Base-by-base conservation (phyloP, 1,139 yeast genomes). In the Lodderomyces elongisporus region DNA sequence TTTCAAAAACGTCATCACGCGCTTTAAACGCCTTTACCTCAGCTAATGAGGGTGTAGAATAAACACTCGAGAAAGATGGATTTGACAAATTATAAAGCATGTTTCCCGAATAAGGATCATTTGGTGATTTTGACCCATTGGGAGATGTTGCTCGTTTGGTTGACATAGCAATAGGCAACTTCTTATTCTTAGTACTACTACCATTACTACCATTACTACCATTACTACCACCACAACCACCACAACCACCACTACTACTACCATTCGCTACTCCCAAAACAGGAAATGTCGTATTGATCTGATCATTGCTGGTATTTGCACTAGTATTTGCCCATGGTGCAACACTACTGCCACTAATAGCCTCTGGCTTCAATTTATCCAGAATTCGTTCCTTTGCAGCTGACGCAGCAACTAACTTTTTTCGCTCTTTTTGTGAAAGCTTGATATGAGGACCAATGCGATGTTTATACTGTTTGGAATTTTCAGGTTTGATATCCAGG, bases 371-470 rank as follows among this genome's bases (percentile, higher is more conserved):
- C 34, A 3, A 10, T 9, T 14, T 21, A 10, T 5, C 17, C n/a
- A n/a, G n/a, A n/a, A n/a, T n/a, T n/a, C n/a, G n/a, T n/a, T 29
- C 33, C 13, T 22, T 10, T n/a, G 36, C 33, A 12, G 33, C 39
- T 14, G 36, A 26, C 3, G 38, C 38, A 6, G 45, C 44, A 5
- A 44, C 52, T 27, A 54, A 45, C 37, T 59, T 64, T 47, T 69
- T 70, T 18, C 79, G 51, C 46, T 74, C 79, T 45, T 71, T 73
- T 43, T 75, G 80, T 2, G 80, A 72, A 6, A 72, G 45, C 41
- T 61, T 59, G 17, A 52, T 41, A 1, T 58, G 52, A 1, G 71
- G 69, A 0, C 64, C 63, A 16, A 66, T 49, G 43, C 56, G 65
- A 7, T 52, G 44, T 37, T 58, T 63, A n/a, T 46, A 37, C 2